These are phyloP conservation scores for Leersia perrieri DNA, from an alignment of 176 grass and related monocot genomes.

Conservation along the genomic window DNA sequence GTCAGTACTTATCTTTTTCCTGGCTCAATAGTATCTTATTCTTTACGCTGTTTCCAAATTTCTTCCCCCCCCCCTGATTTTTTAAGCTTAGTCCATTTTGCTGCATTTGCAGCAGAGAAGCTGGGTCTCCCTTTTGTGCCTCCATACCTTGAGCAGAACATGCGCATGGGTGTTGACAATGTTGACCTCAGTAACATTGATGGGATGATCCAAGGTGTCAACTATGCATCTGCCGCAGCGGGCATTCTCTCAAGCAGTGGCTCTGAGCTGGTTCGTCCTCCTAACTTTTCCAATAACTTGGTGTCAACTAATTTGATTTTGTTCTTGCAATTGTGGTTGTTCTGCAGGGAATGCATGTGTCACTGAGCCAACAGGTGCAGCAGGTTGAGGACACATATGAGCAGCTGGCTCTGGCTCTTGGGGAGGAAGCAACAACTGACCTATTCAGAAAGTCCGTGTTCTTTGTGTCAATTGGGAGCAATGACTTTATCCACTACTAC, in stretches of 20 bases:
- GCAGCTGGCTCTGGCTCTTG: slow-evolving; percentile 57
- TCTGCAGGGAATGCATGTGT: slow-evolving; percentile 66
- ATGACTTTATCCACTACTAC: slow-evolving; percentile 87
- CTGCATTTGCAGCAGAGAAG: slow-evolving; percentile 44
- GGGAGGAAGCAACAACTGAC: slow-evolving; percentile 51
- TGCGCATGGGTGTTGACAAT: slow-evolving; percentile 15
- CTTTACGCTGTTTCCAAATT: background rate
- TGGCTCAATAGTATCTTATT: background rate
- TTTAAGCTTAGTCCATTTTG: background rate
- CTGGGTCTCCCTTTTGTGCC: slow-evolving; percentile 70
- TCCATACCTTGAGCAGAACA: slow-evolving; percentile 60
- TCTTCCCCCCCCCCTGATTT: background rate
- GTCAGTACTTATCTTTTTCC: background rate
- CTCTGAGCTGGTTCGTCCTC: slow-evolving; percentile 55
- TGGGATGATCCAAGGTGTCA: slow-evolving; percentile 43
- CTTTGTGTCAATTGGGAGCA: slow-evolving; percentile 74
- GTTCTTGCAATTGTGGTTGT: background rate
- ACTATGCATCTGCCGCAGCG: slow-evolving; percentile 50
- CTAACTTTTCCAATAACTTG: background rate
- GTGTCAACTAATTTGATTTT: background rate
- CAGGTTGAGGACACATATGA: slow-evolving; percentile 67
- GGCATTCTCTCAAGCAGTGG: slow-evolving; percentile 72
- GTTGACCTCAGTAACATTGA: slow-evolving; percentile 18
- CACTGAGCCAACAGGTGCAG: slow-evolving; percentile 70
- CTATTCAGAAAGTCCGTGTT: slow-evolving; percentile 61